Evolutionary conservation across 2,329 filamentous ascomycete species (phyloP).

Genomic region (Pseudocercospora pini-densiflorae): DNA sequence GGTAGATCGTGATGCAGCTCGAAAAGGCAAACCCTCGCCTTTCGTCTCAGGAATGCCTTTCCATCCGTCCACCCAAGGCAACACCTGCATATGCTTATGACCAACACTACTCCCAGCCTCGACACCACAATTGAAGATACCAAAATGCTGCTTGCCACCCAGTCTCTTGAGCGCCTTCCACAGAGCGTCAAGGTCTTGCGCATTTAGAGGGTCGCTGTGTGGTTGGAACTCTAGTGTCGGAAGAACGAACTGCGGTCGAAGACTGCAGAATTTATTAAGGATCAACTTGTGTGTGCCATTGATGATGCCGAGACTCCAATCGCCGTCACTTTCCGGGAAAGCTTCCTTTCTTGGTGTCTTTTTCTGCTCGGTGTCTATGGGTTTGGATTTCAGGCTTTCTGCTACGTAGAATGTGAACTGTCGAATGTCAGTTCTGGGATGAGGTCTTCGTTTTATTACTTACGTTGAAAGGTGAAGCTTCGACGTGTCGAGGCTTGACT

Average conservation of each 20-base stretch:
- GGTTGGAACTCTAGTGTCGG: conserved; percentile 46
- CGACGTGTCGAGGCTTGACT: not conserved
- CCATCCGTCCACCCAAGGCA: conserved; percentile 30
- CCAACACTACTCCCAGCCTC: conserved; percentile 49
- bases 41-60: conserved; percentile 30
- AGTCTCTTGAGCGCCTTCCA: conserved; percentile 44
- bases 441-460: not conserved
- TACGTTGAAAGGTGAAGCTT: conserved; percentile 14
- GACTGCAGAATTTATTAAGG: conserved; percentile 45
- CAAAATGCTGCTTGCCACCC: conserved; percentile 37
- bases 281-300: conserved; percentile 41
- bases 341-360: conserved; percentile 11
- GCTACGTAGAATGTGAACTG: conserved; percentile 26
- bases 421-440: not conserved
- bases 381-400: conserved; percentile 21
- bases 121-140: conserved; percentile 53
- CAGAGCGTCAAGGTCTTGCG: conserved; percentile 42
- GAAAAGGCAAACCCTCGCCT: conserved; percentile 2
- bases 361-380: conserved; percentile 16
- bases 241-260: conserved; percentile 45
- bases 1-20: not conserved
- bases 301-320: conserved; percentile 38
- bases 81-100: conserved; percentile 53
- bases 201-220: conserved; percentile 46
- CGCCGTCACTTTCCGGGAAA: conserved; percentile 23